Evolutionary conservation across 2,329 filamentous ascomycete genomes (phyloP).

Genomic region (Trichoderma sp.): DNA sequence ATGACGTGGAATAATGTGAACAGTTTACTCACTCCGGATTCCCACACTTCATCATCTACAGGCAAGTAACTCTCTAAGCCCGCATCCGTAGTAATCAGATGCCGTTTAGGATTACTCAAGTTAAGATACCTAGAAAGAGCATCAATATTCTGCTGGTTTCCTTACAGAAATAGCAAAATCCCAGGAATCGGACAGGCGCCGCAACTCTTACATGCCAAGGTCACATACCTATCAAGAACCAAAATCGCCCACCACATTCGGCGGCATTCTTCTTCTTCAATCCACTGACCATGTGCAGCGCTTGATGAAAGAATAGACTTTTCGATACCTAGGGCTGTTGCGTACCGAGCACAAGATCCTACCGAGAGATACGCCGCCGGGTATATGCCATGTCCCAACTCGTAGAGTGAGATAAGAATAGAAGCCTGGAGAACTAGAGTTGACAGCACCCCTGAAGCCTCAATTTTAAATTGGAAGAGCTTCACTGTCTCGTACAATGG

Average conservation of each 20-base stretch:
- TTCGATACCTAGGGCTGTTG: background rate
- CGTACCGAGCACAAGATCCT: conserved; percentile 16
- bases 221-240: conserved; percentile 17
- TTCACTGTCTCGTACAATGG: conserved; percentile 2
- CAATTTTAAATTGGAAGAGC: conserved; percentile 10
- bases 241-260: conserved; percentile 18
- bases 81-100: conserved; percentile 19
- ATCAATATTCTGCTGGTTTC: background rate
- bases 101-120: conserved; percentile 15
- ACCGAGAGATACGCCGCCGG: conserved; percentile 9
- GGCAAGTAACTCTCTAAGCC: conserved; percentile 20
- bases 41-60: conserved; percentile 20
- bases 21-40: conserved; percentile 3
- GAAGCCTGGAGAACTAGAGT: conserved; percentile 10
- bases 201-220: background rate
- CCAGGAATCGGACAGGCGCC: background rate
- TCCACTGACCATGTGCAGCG: background rate
- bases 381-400: conserved; percentile 9
- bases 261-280: conserved; percentile 18
- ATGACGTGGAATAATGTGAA: no score
- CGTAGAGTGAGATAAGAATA: conserved; percentile 14
- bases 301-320: background rate
- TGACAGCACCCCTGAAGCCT: conserved; percentile 4
- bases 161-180: background rate
- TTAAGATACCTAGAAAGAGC: conserved; percentile 8